Conservation (phyloP, 305 asterid genomes). For the Stenogyne calaminthoides region DNA sequence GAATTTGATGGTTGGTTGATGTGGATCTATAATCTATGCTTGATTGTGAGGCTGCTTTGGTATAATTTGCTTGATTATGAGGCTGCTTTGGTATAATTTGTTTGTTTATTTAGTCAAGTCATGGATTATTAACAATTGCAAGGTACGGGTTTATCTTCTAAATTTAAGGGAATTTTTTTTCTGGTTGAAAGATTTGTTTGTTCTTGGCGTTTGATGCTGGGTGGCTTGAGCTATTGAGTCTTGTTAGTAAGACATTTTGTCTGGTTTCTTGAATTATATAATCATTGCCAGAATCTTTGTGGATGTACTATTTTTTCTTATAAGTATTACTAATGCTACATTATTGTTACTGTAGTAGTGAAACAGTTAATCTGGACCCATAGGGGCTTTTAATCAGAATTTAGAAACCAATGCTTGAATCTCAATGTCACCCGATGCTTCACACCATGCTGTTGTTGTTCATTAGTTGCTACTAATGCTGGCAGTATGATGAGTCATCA, state of each 20-base stretch:
- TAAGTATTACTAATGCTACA: not conserved
- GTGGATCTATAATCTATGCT: not conserved
- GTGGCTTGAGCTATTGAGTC: not conserved
- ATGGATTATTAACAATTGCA: not conserved
- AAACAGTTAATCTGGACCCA: not conserved
- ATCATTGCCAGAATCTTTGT: not conserved
- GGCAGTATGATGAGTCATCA: not conserved
- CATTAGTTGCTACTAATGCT: not conserved
- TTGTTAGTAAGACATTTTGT: not conserved
- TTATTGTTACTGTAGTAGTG: not conserved
- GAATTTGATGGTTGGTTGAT: not conserved
- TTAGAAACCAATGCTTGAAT: not conserved
- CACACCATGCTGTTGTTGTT: not conserved
- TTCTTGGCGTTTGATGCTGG: not conserved
- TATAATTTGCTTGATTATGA: not conserved
- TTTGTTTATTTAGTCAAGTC: not conserved
- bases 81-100: not conserved
- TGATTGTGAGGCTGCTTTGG: not conserved
- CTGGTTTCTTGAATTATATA: not conserved
- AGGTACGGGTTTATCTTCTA: not conserved
- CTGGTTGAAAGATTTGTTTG: not conserved
- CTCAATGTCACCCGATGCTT: not conserved
- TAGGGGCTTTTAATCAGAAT: not conserved
- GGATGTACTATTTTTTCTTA: not conserved
- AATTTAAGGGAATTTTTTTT: not conserved